phyloP scores from a whole-genome alignment of 2,329 filamentous ascomycete genomes.

The Cryphonectria carpinicola region DNA sequence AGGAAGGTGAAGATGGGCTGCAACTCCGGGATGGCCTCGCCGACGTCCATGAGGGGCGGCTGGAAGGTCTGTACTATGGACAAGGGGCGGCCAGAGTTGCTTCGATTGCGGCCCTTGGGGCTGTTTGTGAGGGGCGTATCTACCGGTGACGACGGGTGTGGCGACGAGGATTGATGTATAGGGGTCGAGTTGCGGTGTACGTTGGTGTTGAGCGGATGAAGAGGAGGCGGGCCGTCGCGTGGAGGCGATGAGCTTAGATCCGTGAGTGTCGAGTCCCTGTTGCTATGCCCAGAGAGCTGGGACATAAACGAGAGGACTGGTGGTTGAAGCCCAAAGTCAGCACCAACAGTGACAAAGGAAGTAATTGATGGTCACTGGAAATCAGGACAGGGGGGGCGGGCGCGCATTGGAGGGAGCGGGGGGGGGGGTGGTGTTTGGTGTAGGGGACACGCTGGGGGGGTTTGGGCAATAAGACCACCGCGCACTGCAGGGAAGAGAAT shows the following conservation, averaged over 20 bases:
- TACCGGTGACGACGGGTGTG: constrained; percentile 45
- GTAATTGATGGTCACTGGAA: constrained; percentile 15
- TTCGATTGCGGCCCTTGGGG: constrained; percentile 49
- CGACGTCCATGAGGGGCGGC: constrained; percentile 83
- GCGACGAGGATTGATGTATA: constrained; percentile 35
- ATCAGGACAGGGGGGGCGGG: constrained; percentile 21
- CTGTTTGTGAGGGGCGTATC: constrained; percentile 48
- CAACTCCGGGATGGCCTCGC: constrained; percentile 83
- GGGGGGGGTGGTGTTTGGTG: background rate
- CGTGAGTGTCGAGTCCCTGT: constrained; percentile 46
- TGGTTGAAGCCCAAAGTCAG: constrained; percentile 26
- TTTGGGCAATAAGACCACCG: constrained; percentile 21
- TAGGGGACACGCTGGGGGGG: constrained; percentile 2
- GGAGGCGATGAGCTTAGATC: constrained; percentile 51
- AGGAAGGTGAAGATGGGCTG: constrained; percentile 92
- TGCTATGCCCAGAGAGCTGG: constrained; percentile 63
- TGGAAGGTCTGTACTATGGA: constrained; percentile 88
- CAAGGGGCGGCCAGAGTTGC: constrained; percentile 66
- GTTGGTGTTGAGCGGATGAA: constrained; percentile 16
- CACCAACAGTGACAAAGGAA: constrained; percentile 28
- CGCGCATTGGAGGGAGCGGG: constrained; percentile 13
- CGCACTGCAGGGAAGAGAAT: constrained; percentile 15
- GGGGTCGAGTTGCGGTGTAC: constrained; percentile 32
- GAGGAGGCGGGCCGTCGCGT: constrained; percentile 36
- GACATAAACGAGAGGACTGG: constrained; percentile 89